These are phyloP conservation scores for Spizellomyces punctatus DNA, from an alignment of 192 early-diverging fungal genomes.

Conservation along the genomic window DNA sequence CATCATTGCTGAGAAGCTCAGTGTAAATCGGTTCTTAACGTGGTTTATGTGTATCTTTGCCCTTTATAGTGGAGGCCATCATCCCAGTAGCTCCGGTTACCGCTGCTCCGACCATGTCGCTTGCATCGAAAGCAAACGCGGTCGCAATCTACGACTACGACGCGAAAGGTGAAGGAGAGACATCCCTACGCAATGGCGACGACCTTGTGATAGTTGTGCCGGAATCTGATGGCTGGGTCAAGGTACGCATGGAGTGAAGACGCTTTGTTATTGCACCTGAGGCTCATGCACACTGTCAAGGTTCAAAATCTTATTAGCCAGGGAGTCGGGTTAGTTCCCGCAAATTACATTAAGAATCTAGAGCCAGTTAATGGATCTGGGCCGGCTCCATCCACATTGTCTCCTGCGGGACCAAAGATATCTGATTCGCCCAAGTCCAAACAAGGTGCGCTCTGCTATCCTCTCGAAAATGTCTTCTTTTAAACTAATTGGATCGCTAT, in stretches of 20 bases:
- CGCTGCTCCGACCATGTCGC: background rate
- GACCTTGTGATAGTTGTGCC: constrained; percentile 32
- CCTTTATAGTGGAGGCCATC: constrained; percentile 30
- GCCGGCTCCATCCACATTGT: too few species aligned
- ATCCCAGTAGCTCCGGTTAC: constrained; percentile 9
- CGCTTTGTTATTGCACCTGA: too few species aligned
- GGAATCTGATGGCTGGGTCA: constrained; percentile 47
- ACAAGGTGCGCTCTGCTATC: background rate
- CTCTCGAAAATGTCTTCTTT: background rate
- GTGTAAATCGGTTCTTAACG: too few species aligned
- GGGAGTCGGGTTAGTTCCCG: constrained; percentile 42
- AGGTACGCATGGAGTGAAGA: constrained; percentile 12
- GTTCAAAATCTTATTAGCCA: constrained; percentile 25
- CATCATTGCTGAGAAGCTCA: background rate
- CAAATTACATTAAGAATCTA: constrained; percentile 41
- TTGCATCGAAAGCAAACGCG: constrained; percentile 17
- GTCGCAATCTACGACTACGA: constrained; percentile 45
- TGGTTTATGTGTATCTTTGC: background rate
- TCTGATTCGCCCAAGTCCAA: background rate
- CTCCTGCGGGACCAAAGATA: too few species aligned
- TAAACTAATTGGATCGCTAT: too few species aligned
- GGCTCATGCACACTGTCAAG: background rate
- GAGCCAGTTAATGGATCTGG: background rate
- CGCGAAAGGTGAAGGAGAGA: constrained; percentile 38
- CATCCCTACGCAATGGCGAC: constrained; percentile 43